Base-by-base conservation (phyloP, 371 early-diverging fungal species). In the Mortierella sp. region DNA sequence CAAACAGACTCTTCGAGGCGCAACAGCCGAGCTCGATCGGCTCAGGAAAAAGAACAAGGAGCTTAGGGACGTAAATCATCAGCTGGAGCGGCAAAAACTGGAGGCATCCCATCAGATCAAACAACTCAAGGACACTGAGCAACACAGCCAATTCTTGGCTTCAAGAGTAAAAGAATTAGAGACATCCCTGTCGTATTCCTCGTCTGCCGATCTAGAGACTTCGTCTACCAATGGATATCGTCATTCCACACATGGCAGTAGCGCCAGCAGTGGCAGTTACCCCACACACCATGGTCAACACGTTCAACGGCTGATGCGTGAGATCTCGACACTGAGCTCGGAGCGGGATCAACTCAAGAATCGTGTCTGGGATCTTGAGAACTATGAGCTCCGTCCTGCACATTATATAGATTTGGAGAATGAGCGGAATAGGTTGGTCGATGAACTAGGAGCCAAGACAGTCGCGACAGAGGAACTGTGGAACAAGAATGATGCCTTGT, bases 261-360 rank as follows among this genome's bases (percentile, higher is more conserved):
- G 28, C 23, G 15, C 43, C 11, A 29, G 15, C n/a, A 44, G 30
- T n/a, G 25, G 23, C 26, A 61, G 48, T 25, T 37, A 37, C 37
- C 37, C 37, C 3, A 37, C 37, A 37, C 23, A 16, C 3, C 53
- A 53, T 12, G 23, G 23, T 3, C 68, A 61, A 9, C 64, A 52
- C 0, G 45, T 64, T 18, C 60, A 63, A 15, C 64, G 29, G 7
- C 37, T 70, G 5, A 59, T 59, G 55, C 64, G 47, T 4, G 70
- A 70, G 21, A 45, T 70, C 9, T 58, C 64, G 4, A 37, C 60
- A 53, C 23, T 70, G 48, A 59, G 55, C n/a, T 51, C 59, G 26
- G 70, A 70, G 53, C 48, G 70, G 9, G 70, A 70, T 55, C 53
- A 57, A 11, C 70, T 70, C 18, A 70, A 70, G 60, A 70, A 64